Conservation (phyloP, 108 stramenopile species). For the Skeletonema marinoi region DNA sequence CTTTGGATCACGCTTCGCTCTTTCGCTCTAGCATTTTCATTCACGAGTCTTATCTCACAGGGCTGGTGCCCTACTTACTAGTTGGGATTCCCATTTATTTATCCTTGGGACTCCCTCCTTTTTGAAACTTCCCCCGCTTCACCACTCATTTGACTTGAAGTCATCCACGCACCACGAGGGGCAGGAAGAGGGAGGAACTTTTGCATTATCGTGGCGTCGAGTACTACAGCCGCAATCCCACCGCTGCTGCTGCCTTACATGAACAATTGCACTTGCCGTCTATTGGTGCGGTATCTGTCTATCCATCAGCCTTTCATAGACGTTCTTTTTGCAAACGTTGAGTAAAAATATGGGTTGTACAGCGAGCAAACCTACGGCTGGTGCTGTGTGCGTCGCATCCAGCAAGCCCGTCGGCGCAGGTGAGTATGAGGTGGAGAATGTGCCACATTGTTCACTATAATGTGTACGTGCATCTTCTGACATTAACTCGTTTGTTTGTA, state of each 20-base stretch:
- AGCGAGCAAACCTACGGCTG: conserved; percentile 21
- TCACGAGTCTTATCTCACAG: neutral
- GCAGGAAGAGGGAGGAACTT: no score
- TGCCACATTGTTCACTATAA: neutral
- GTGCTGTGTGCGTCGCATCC: conserved; percentile 2
- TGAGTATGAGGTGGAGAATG: neutral
- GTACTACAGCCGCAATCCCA: neutral
- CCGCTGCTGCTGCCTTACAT: neutral
- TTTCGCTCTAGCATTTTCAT: no score
- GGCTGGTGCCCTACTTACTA: neutral
- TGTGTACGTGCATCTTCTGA: neutral
- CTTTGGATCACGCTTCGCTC: no score
- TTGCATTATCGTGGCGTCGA: neutral
- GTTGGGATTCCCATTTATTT: neutral
- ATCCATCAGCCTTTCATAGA: neutral
- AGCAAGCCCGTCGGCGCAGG: neutral
- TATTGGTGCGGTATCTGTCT: neutral
- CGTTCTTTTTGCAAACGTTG: neutral
- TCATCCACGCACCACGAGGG: no score
- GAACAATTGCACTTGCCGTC: neutral
- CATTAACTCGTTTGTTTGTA: neutral
- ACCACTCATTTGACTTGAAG: no score
- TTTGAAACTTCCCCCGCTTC: no score
- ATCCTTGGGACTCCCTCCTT: neutral
- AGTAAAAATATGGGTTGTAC: conserved; percentile 23